These are phyloP conservation scores for Calonectria crousiana DNA, from an alignment of 2,329 filamentous ascomycete species.

Conservation along the genomic window DNA sequence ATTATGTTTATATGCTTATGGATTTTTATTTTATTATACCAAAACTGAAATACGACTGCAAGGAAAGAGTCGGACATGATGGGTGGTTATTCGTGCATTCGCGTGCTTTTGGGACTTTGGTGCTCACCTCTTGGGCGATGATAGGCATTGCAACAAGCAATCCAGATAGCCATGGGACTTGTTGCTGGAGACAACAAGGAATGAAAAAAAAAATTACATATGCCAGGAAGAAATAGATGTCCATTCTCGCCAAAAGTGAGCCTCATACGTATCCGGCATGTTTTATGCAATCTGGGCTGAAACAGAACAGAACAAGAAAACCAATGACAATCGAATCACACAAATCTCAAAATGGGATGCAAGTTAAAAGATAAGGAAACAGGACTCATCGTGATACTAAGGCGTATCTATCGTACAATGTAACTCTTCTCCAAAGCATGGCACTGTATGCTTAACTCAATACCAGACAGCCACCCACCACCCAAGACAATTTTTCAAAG, in stretches of 20 bases:
- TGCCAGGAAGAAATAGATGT: neutral
- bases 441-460: slow-evolving; percentile 10
- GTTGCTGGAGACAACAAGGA: neutral
- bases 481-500: slow-evolving; percentile 20
- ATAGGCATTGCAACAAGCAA: neutral
- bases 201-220: neutral
- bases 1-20: slow-evolving; percentile 3
- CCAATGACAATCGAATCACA: neutral
- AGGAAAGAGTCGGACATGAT: neutral
- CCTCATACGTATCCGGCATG: neutral
- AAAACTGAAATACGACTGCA: slow-evolving; percentile 4
- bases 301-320: neutral
- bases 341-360: neutral
- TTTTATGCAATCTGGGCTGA: neutral
- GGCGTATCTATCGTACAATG: slow-evolving; percentile 29
- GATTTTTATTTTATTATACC: neutral
- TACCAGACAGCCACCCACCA: neutral
- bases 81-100: neutral
- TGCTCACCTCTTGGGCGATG: neutral
- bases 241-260: neutral
- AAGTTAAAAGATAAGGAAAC: neutral
- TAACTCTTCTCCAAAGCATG: slow-evolving; percentile 21
- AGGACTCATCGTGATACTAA: slow-evolving; percentile 7
- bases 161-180: neutral
- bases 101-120: neutral